phyloP scores from a whole-genome alignment of 257 asterid species.

The Anisodus acutangulus region DNA sequence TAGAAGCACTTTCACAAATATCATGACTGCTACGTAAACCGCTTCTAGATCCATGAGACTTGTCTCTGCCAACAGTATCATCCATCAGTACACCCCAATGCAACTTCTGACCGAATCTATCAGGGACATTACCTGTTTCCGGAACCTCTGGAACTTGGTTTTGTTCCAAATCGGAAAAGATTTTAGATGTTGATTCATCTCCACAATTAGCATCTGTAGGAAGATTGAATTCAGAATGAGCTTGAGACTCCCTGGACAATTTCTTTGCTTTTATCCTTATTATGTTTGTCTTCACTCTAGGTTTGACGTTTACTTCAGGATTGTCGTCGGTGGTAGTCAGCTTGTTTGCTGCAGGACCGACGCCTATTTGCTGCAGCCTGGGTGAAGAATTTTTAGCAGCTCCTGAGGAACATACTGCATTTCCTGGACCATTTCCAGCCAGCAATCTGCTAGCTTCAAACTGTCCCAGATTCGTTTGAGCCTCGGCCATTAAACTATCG shows the following conservation, averaged over 20 bases:
- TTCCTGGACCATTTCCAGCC: constrained; percentile 35
- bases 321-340: constrained; percentile 32
- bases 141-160: constrained; percentile 34
- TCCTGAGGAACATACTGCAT: constrained; percentile 36
- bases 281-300: constrained; percentile 54
- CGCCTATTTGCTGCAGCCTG: constrained; percentile 38
- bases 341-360: constrained; percentile 45
- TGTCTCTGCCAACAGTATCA: constrained; percentile 16
- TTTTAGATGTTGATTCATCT: constrained; percentile 47
- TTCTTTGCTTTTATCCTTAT: constrained; percentile 64
- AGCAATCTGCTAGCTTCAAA: constrained; percentile 25
- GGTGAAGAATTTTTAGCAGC: constrained; percentile 43
- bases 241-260: constrained; percentile 39
- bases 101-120: constrained; percentile 39
- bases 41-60: constrained; percentile 29
- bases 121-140: constrained; percentile 36
- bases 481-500: constrained; percentile 6
- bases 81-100: constrained; percentile 33
- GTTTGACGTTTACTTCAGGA: constrained; percentile 42
- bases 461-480: constrained; percentile 31
- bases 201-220: constrained; percentile 39
- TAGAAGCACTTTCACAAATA: constrained; percentile 43
- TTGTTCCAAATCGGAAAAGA: constrained; percentile 40
- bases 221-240: constrained; percentile 36
- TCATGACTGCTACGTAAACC: constrained; percentile 36